Conservation (phyloP, 23 red algal genomes). For the Gracilaria domingensis region DNA sequence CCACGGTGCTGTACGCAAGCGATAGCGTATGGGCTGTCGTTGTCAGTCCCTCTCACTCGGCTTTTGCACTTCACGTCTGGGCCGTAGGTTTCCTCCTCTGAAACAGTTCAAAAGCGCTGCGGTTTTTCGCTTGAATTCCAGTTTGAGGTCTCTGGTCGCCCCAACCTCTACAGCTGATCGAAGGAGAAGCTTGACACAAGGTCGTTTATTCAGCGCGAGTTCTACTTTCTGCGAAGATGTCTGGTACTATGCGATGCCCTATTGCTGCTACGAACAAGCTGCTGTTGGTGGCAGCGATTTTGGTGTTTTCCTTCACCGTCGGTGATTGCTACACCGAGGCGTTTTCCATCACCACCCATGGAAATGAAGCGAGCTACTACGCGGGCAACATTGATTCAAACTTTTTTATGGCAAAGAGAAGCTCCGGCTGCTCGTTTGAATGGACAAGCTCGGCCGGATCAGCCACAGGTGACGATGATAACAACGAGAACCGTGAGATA, state of each 20-base stretch:
- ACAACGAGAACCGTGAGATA: constrained; percentile 48
- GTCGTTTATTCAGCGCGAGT: background rate
- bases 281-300: background rate
- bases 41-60: background rate
- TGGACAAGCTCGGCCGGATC: constrained; percentile 65
- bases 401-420: constrained; percentile 54
- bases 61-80: no score
- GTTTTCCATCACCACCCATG: constrained; percentile 44
- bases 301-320: background rate
- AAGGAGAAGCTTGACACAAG: background rate
- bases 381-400: constrained; percentile 65
- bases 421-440: constrained; percentile 13
- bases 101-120: no score
- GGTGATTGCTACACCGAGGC: constrained; percentile 58
- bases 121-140: no score
- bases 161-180: background rate
- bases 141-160: no score
- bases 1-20: background rate
- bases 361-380: constrained; percentile 10
- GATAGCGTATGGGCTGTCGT: background rate
- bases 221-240: background rate
- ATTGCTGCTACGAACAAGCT: background rate
- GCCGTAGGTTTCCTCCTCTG: no score
- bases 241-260: background rate
- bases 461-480: constrained; percentile 51